These are phyloP conservation scores for Arthromyces matolae DNA, from an alignment of 768 basidiomycete species.

Conservation along the genomic window DNA sequence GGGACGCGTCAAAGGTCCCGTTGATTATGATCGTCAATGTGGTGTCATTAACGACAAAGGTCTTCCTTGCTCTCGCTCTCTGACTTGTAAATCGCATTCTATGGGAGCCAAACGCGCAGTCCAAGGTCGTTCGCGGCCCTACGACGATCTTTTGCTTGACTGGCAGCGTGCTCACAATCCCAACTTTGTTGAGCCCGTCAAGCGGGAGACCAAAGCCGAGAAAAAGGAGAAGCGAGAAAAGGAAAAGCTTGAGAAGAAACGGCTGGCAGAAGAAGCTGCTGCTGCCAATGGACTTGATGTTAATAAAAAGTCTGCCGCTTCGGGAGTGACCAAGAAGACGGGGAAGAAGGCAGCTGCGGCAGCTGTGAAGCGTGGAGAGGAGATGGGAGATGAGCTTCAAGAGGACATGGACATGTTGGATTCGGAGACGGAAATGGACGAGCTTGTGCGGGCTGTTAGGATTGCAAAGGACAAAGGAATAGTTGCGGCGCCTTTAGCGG, in stretches of 20 bases:
- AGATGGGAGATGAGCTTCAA: constrained; percentile 51
- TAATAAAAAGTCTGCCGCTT: constrained; percentile 40
- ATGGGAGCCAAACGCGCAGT: constrained; percentile 97
- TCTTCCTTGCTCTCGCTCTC: constrained; percentile 87
- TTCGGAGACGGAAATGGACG: constrained; percentile 82
- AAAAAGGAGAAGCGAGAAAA: constrained; percentile 80
- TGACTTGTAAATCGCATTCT: constrained; percentile 97
- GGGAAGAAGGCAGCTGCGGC: constrained; percentile 56
- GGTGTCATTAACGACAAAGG: constrained; percentile 97
- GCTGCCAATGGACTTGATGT: constrained; percentile 55
- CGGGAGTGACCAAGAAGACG: constrained; percentile 49
- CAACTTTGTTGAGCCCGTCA: constrained; percentile 84
- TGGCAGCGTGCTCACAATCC: constrained; percentile 90
- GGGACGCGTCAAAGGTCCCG: constrained; percentile 78
- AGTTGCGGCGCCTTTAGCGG: constrained; percentile 63
- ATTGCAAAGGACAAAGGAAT: constrained; percentile 53
- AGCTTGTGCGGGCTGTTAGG: constrained; percentile 60
- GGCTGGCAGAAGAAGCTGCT: constrained; percentile 65
- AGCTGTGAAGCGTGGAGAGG: constrained; percentile 45
- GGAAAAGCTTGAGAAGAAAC: constrained; percentile 82
- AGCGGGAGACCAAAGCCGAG: constrained; percentile 82
- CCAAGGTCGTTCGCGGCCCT: constrained; percentile 74
- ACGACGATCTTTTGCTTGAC: constrained; percentile 85
- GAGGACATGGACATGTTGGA: constrained; percentile 80
- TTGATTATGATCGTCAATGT: constrained; percentile 90